Evolutionary conservation across 768 basidiomycete genomes (phyloP), one percentile per base, ranked within the genome.

Genomic region (Coprinopsis sp.): DNA sequence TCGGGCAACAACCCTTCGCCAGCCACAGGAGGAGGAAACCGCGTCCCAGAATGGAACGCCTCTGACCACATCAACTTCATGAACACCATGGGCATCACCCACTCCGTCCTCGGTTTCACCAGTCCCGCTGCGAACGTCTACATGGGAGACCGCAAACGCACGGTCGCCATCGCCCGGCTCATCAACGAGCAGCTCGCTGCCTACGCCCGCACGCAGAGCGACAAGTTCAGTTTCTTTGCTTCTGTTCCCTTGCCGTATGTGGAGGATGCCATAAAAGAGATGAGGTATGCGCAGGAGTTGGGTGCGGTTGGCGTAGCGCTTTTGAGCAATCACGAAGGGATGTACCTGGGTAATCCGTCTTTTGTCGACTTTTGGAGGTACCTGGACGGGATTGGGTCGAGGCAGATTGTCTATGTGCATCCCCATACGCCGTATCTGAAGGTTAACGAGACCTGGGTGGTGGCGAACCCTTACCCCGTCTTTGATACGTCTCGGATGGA

Each of bases 161-260:
- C 67, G 8, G 36, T 66, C 14, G 64, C 67, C 12, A 62, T 68
- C 14, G 65, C 67, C 3, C 63, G 67, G 37, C 48, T 68, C 13
- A 58, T 68, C 41, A 68, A 68, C 44, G 67, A 68, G 49, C 63
- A 68, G 39, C 52, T 61, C 12, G 64, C 64, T 30, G 67, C 67
- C 18, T 65, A 63, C 37, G 57, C 53, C 33, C 58, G 60, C 22
- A 54, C 57, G 13, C 44, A 61, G 25, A 64, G 65, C 8, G 47
- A 48, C 0, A 53, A 58, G 45, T 60, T 67, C 38, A 59, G 52
- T 30, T 68, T 68, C 55, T 66, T 61, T 38, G 67, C 65, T 6
- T 55, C 62, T 31, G 61, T 68, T 18, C 67, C 67, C 8, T 58
- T 67, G 18, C 67, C 67, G 10, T 68, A 62, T 50, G 61, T 59